These are phyloP conservation scores for Lyophyllum atratum DNA, from an alignment of 768 basidiomycete species.

Conservation along the genomic window DNA sequence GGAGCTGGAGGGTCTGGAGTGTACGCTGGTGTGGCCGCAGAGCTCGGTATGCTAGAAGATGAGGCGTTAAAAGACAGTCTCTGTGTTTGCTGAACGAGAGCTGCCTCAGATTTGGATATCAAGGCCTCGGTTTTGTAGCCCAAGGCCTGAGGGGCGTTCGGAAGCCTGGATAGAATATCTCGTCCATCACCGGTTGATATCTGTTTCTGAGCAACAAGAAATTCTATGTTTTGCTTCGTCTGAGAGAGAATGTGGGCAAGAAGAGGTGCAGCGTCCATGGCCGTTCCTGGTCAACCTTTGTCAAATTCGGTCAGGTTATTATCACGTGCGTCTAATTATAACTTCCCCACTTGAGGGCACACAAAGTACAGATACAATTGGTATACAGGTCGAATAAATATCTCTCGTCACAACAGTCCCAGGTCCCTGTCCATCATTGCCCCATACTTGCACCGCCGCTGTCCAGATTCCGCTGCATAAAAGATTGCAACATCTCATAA, in stretches of 20 bases:
- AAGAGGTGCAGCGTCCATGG: conserved; percentile 17
- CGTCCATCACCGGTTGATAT: conserved; percentile 47
- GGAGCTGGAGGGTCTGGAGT: neutral
- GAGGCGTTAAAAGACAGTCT: conserved; percentile 1
- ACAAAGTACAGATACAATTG: neutral
- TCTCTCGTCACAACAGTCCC: neutral
- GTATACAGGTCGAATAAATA: conserved; percentile 11
- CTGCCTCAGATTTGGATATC: neutral
- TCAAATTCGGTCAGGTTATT: too few species aligned
- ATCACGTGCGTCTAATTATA: neutral
- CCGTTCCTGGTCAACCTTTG: neutral
- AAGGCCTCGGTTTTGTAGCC: neutral
- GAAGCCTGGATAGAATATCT: conserved; percentile 48
- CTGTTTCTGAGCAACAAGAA: conserved; percentile 51
- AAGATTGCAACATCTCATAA: conserved; percentile 44
- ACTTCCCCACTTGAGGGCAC: neutral
- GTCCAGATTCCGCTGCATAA: conserved; percentile 37
- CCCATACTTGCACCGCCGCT: conserved; percentile 10
- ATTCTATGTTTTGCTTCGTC: conserved; percentile 55
- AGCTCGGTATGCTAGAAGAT: conserved; percentile 10
- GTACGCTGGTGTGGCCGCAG: conserved; percentile 2
- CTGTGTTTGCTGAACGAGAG: conserved; percentile 6
- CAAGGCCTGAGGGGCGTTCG: conserved; percentile 1
- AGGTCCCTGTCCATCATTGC: neutral
- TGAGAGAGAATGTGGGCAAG: conserved; percentile 53